These are phyloP conservation scores for Furcasterigmium sp. DNA, from an alignment of 2,329 filamentous ascomycete genomes.

Conservation along the genomic window DNA sequence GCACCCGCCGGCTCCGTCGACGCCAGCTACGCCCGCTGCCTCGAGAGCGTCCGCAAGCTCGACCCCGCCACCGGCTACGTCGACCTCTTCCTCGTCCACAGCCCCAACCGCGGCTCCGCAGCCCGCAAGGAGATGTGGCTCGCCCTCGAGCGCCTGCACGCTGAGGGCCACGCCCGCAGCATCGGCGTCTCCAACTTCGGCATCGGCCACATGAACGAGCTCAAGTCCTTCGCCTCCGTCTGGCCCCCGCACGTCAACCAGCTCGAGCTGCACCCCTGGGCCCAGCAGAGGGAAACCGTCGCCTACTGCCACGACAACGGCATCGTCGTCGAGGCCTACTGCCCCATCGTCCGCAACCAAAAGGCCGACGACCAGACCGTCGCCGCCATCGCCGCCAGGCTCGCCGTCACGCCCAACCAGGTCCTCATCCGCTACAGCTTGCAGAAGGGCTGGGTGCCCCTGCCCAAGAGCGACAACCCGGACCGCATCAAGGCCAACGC, in stretches of 20 bases:
- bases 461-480: constrained; percentile 60
- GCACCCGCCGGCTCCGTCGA: constrained; percentile 46
- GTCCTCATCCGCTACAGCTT: constrained; percentile 64
- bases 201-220: constrained; percentile 61
- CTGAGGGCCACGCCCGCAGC: constrained; percentile 53
- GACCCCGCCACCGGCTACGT: constrained; percentile 52
- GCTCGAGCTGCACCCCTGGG: constrained; percentile 71
- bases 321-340: constrained; percentile 47
- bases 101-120: constrained; percentile 37
- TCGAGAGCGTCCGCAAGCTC: constrained; percentile 60
- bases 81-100: constrained; percentile 68
- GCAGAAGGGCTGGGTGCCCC: constrained; percentile 64
- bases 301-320: constrained; percentile 68
- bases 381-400: constrained; percentile 46
- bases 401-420: constrained; percentile 57
- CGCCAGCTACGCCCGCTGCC: constrained; percentile 51
- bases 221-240: constrained; percentile 58
- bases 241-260: constrained; percentile 72
- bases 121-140: constrained; percentile 59
- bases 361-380: constrained; percentile 49
- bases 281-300: constrained; percentile 42
- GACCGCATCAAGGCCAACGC: constrained; percentile 56
- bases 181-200: constrained; percentile 74
- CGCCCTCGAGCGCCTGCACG: constrained; percentile 56
- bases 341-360: constrained; percentile 27